Percentiles rank a stretch among this genome's conserved stretches.
These are phyloP conservation scores for Arthroderma uncinatum DNA, from an alignment of 2,329 filamentous ascomycete genomes.

Conservation along the genomic window DNA sequence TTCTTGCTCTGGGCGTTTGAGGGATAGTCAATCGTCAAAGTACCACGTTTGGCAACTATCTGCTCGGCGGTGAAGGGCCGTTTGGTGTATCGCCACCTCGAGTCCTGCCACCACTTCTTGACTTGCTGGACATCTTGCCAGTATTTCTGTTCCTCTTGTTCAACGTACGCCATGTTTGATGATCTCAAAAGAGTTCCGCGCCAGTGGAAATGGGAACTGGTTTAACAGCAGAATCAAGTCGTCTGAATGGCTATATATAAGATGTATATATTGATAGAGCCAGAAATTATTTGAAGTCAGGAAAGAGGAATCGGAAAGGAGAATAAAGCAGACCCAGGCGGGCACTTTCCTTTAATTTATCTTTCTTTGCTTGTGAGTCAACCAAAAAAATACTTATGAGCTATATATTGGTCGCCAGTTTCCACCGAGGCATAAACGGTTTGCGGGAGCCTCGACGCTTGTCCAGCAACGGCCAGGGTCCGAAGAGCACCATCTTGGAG, in stretches of 20 bases:
- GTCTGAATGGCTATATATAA: constrained; percentile 7
- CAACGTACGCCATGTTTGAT: constrained; percentile 34
- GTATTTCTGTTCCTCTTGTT: constrained; percentile 64
- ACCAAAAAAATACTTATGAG: not conserved
- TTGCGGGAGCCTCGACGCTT: not conserved
- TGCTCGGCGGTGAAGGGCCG: constrained; percentile 91
- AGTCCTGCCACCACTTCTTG: constrained; percentile 87
- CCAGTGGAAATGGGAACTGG: constrained; percentile 11
- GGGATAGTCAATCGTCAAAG: constrained; percentile 79
- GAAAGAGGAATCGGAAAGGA: constrained; percentile 3
- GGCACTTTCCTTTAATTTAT: not conserved
- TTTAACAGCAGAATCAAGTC: constrained; percentile 10
- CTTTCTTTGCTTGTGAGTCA: not conserved
- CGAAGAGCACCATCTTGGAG: constrained; percentile 1
- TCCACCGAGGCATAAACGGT: not conserved
- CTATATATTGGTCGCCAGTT: not conserved
- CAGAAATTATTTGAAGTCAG: constrained; percentile 12
- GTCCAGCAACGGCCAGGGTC: constrained; percentile 3
- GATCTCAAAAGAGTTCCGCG: not conserved
- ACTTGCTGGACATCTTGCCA: constrained; percentile 74
- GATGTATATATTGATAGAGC: constrained; percentile 5
- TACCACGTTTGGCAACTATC: constrained; percentile 91
- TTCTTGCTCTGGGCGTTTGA: constrained; percentile 87
- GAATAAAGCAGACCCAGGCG: constrained; percentile 14
- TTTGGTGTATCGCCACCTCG: constrained; percentile 86